Evolutionary conservation across 495 filamentous ascomycete genomes (phyloP), one percentile per base, ranked within the genome.

Genomic region (Geoglossum glabrum): DNA sequence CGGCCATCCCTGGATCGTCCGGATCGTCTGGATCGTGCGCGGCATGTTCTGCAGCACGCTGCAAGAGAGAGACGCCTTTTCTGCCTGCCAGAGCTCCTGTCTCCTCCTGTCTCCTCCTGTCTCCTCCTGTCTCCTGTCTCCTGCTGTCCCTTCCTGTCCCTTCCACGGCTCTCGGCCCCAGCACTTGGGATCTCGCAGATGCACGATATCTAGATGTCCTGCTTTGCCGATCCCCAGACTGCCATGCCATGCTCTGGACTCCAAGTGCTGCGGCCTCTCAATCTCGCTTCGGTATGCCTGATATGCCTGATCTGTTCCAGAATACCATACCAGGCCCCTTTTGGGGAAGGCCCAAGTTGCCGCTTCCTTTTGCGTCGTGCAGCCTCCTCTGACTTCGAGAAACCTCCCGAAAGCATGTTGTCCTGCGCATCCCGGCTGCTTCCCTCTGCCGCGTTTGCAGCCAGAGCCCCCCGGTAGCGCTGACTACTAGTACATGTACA

Each of bases 191-290:
- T 50, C 46, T 52, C 49, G 19, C 49, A 26, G 25, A 52, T 52
- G 49, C 49, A 52, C 49, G 49, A 52, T 52, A 27, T 52, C 49
- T 52, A 52, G 49, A 52, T 52, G 5, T 52, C 5, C 23, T 52
- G 23, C 49, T 52, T 52, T 31, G 49, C 23, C 49, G 49, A 52
- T 52, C 49, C 49, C 49, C 49, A 27, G 28, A 31, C 28, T 52
- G n/a, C n/a, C n/a, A n/a, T 27, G 8, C 36, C 36, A 40, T 40
- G 17, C 11, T 40, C 13, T 15, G 13, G 17, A n/a, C n/a, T n/a
- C n/a, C n/a, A 47, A 23, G 43, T 8, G 17, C 4, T 52, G 49
- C 30, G 49, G 11, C 30, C 28, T n/a, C 11, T 52, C 49, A 52
- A 52, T 52, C 19, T 52, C 49, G 49, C 25, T 52, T 52, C 21